Conservation (phyloP, 352 stramenopile genomes). For the Pythium rhizo-oryzae region DNA sequence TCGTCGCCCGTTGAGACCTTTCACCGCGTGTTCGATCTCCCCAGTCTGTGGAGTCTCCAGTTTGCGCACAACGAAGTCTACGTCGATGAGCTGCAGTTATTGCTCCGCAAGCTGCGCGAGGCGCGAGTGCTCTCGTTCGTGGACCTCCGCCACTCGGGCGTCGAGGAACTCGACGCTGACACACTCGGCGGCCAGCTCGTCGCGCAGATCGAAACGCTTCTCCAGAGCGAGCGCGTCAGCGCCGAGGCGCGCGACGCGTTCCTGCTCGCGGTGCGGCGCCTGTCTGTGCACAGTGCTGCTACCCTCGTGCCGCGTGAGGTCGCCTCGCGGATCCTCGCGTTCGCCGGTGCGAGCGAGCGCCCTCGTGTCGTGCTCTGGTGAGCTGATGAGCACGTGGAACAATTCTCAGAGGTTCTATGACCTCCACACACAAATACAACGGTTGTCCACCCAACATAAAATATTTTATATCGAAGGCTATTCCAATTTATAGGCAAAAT, state of each 20-base stretch:
- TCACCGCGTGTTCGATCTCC: too few relatives aligned
- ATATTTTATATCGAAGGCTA: too few relatives aligned
- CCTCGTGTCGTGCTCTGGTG: background rate
- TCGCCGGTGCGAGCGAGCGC: background rate
- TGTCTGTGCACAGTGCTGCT: background rate
- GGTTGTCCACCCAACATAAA: too few relatives aligned
- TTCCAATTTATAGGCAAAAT: too few relatives aligned
- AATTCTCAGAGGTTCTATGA: background rate
- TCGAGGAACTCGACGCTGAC: background rate
- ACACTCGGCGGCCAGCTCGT: background rate
- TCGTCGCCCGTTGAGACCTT: too few relatives aligned
- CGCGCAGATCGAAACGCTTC: background rate
- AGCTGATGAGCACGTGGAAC: background rate
- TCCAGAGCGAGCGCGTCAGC: background rate
- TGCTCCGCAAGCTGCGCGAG: background rate
- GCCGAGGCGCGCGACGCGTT: background rate
- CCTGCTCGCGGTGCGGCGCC: background rate
- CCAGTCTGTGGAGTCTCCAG: background rate
- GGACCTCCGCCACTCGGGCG: background rate
- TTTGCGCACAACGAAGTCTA: background rate
- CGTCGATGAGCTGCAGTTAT: background rate
- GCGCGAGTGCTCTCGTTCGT: background rate
- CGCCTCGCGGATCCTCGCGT: background rate
- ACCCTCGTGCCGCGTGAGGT: background rate
- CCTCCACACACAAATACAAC: background rate